These are phyloP conservation scores for Penicillium sp. DNA, from an alignment of 2,329 filamentous ascomycete species.

Conservation along the genomic window DNA sequence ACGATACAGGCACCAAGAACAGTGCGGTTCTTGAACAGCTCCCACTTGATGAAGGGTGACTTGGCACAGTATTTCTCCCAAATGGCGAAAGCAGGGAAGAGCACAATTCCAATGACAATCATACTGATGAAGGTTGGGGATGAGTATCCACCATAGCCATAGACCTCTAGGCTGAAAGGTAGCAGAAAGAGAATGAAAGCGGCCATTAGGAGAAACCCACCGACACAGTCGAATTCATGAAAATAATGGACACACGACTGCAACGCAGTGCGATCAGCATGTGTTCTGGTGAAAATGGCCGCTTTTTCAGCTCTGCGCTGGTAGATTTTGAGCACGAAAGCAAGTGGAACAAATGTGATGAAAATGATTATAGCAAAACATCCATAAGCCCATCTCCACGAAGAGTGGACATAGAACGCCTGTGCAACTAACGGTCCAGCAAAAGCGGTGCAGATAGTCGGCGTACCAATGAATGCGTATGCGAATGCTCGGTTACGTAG, in stretches of 20 bases:
- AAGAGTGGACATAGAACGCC: conserved; percentile 50
- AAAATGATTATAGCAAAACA: conserved; percentile 63
- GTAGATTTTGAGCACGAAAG: conserved; percentile 56
- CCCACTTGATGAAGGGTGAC: conserved; percentile 57
- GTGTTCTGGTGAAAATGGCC: conserved; percentile 51
- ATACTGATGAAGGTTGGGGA: conserved; percentile 53
- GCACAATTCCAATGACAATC: conserved; percentile 55
- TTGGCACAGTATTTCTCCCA: conserved; percentile 58
- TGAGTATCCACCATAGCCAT: conserved; percentile 42
- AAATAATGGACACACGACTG: conserved; percentile 57
- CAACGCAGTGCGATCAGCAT: conserved; percentile 47
- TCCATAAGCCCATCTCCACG: conserved; percentile 66
- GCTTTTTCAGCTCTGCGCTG: conserved; percentile 57
- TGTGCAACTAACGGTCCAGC: conserved; percentile 55
- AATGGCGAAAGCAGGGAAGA: conserved; percentile 55
- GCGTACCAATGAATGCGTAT: conserved; percentile 59
- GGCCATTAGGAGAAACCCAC: conserved; percentile 52
- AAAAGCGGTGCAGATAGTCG: conserved; percentile 63
- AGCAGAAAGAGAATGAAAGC: conserved; percentile 67
- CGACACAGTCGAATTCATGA: conserved; percentile 61
- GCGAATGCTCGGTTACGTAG: conserved; percentile 63
- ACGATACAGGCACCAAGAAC: conserved; percentile 55
- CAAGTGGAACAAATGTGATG: conserved; percentile 56
- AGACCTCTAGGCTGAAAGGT: conserved; percentile 60
- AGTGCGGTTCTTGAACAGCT: conserved; percentile 51